Evolutionary conservation across 805 yeast genomes (phyloP), one percentile per base, ranked within the genome.

Genomic region (Brettanomyces anomalus): DNA sequence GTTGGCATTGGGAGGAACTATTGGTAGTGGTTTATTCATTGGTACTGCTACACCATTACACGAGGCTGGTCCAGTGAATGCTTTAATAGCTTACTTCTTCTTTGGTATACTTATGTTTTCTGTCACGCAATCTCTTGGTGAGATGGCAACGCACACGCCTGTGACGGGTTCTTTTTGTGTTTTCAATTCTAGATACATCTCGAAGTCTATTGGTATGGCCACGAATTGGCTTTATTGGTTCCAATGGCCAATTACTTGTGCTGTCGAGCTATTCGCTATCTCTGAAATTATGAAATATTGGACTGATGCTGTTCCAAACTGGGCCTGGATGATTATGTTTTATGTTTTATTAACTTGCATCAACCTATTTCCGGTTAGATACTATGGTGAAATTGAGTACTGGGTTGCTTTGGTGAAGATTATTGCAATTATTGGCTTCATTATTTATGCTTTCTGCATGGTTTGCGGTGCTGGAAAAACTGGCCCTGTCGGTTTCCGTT

Each of bases 1-100:
- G 86, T 74, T 81, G 51, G 85, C 87, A 36, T 68, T 81, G 20
- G 88, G 88, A 45, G 88, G 87, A 46, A 78, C 88, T 31, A 79
- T 82, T 49, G 89, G 89, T 52, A 81, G 88, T 2, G 89, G 90
- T 57, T 66, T 82, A 26, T 80, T 82, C 67, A 75, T 82, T 36
- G 76, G 83, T 53, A 71, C 80, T 35, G 68, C 78, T 5, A 54
- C 70, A 4, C 77, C 84, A 3, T 56, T 81, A 34, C 51, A 61
- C 3, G 56, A 64, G 35, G 78, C 83, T 13, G 89, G 89, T 16
- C 88, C 89, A 1, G 87, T 77, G 6, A 74, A 76, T 41, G 64
- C 83, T 11, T 60, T 82, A 19, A 76, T 81, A 39, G 71, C 85
- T 2, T 81, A 76, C 52, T 41, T 76, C 18, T 78, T 79, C 58